These are phyloP conservation scores for Erigeron canadensis DNA, from an alignment of 129 eudicot species.

Conservation along the genomic window DNA sequence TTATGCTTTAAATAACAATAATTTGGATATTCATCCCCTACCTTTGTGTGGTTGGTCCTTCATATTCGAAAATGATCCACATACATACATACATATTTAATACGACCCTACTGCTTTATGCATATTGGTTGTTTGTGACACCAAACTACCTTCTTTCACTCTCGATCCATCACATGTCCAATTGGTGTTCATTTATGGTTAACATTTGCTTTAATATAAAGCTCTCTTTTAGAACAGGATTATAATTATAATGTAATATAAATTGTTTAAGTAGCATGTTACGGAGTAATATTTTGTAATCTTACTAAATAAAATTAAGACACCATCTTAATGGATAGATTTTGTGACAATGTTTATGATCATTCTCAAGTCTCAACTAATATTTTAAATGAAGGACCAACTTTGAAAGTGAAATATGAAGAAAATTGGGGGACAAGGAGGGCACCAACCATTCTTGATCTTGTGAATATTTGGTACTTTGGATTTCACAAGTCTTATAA, in stretches of 20 bases:
- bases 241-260: too few species aligned
- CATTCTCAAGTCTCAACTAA: neutral
- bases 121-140: neutral
- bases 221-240: too few species aligned
- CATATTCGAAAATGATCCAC: conserved; percentile 17
- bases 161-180: neutral
- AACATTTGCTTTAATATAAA: neutral
- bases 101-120: conserved; percentile 12
- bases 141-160: neutral
- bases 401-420: conserved; percentile 33
- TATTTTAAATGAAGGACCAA: neutral
- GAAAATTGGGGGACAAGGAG: conserved; percentile 36
- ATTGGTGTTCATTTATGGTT: neutral
- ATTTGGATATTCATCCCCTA: neutral
- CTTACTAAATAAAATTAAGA: too few species aligned
- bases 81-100: neutral
- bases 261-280: too few species aligned
- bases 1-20: neutral
- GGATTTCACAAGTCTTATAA: conserved; percentile 30
- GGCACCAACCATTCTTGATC: conserved; percentile 32
- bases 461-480: conserved; percentile 34
- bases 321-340: too few species aligned
- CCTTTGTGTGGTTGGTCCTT: neutral
- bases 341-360: neutral
- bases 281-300: too few species aligned